Conservation (phyloP, 768 basidiomycete genomes). For the Mycena kentingensis region DNA sequence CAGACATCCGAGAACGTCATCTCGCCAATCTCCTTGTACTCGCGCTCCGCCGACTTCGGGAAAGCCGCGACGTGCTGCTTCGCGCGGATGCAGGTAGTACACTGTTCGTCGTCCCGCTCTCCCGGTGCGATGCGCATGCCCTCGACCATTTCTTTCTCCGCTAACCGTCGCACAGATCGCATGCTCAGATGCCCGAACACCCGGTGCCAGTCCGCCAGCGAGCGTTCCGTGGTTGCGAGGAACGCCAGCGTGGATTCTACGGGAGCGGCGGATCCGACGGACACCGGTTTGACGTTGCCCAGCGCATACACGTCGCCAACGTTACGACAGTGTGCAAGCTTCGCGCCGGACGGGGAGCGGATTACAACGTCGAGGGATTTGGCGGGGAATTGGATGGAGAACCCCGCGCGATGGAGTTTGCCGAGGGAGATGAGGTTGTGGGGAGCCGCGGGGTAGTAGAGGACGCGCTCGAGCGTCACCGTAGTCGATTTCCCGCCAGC, state of each 20-base stretch:
- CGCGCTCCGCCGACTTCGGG: constrained; percentile 23
- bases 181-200: constrained; percentile 24
- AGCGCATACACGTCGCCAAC: constrained; percentile 7
- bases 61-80: constrained; percentile 24
- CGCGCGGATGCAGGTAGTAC: constrained; percentile 24
- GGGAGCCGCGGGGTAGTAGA: constrained; percentile 3
- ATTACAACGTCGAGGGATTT: constrained; percentile 5
- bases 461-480: constrained; percentile 6
- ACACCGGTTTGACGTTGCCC: constrained; percentile 2
- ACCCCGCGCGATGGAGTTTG: constrained; percentile 8
- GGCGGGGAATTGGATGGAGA: neutral
- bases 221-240: neutral
- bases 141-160: constrained; percentile 19
- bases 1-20: constrained; percentile 22
- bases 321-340: constrained; percentile 2
- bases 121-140: constrained; percentile 19
- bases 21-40: constrained; percentile 22
- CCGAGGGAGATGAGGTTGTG: constrained; percentile 13
- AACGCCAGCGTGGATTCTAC: constrained; percentile 1
- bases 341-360: neutral
- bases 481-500: neutral
- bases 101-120: constrained; percentile 11
- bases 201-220: constrained; percentile 22
- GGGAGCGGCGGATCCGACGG: neutral
- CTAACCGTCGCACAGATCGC: constrained; percentile 16